Evolutionary conservation across 2,329 filamentous ascomycete genomes (phyloP), one percentile per base, ranked within the genome.

Genomic region (Venturiaceae sp.): DNA sequence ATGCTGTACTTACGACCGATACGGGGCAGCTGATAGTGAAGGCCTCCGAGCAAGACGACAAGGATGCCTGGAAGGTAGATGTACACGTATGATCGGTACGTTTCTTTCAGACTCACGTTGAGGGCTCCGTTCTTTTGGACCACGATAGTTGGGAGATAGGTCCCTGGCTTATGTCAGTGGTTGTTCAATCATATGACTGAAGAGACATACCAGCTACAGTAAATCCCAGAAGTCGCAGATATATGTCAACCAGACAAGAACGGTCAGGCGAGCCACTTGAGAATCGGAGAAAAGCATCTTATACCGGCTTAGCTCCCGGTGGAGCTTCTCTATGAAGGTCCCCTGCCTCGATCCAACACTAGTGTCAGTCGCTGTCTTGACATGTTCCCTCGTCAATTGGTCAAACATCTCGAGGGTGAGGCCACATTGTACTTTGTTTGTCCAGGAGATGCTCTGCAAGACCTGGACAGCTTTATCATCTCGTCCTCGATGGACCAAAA

Each of bases 401-500:
- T 73, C 67, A 26, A 76, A 69, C 39, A 71, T 68, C 33, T 68
- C 66, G 5, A 73, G 55, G 1, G 69, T 68, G 26, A 76, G 55
- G 6, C 63, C 63, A 57, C 70, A 73, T 1, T 65, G 60, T 9
- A 54, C 86, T 1, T 83, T 81, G 65, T 91, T 91, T 19, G 84
- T 77, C 19, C 80, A 76, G 0, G 87, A 87, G 11, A 91, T 85
- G 67, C 88, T 84, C 63, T 89, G 85, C 0, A 91, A 83, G 1
- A 90, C 75, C 0, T 75, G 69, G 5, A 91, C 83, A 0, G 87
- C 87, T 36, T 90, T 81, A 16, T 82, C 81, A 61, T 91, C 85
- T 1, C 75, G 73, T 0, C 87, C 87, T 65, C 88, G 86, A 11
- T 86, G 85, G 82, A 91, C 88, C 14, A 90, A 77, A 64, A 83